phyloP scores from a whole-genome alignment of 2,329 filamentous ascomycete species.

The Colletotrichum cordylinicola region DNA sequence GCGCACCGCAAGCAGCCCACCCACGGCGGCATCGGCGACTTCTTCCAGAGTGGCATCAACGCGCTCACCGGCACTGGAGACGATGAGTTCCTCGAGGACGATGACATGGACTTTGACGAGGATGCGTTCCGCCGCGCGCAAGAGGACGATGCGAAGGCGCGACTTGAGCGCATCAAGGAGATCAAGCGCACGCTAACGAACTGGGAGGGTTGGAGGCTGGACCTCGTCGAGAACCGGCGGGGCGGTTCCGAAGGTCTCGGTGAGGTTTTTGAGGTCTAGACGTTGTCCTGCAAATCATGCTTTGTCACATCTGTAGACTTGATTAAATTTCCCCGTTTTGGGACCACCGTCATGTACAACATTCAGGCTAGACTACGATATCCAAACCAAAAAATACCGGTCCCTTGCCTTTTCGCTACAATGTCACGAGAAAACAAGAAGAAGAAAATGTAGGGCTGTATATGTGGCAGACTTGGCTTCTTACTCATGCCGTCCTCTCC shows the following conservation, averaged over 20 bases:
- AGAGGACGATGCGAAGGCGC: conserved; percentile 64
- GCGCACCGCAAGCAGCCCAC: conserved; percentile 36
- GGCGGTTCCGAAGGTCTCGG: conserved; percentile 65
- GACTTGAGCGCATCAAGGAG: conserved; percentile 69
- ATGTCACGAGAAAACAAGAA: background rate
- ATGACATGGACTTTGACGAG: conserved; percentile 69
- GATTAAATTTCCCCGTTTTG: background rate
- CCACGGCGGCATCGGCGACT: conserved; percentile 60
- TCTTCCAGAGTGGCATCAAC: conserved; percentile 64
- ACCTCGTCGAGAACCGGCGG: conserved; percentile 65
- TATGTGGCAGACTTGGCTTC: background rate
- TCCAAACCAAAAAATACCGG: background rate
- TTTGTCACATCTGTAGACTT: background rate
- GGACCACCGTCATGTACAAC: background rate
- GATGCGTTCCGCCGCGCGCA: conserved; percentile 69
- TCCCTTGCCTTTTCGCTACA: background rate
- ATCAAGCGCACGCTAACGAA: conserved; percentile 68
- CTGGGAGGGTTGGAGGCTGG: conserved; percentile 72
- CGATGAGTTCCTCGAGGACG: conserved; percentile 58
- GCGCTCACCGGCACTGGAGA: conserved; percentile 57
- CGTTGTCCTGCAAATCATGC: background rate
- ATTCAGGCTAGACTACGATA: background rate
- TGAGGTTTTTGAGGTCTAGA: conserved; percentile 68
- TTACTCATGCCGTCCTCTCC: background rate
- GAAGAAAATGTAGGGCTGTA: background rate